Percentiles rank a stretch among this genome's conserved stretches.
These are phyloP conservation scores for Dinochytrium kinnereticum DNA, from an alignment of 371 early-diverging fungal genomes.

Conservation along the genomic window DNA sequence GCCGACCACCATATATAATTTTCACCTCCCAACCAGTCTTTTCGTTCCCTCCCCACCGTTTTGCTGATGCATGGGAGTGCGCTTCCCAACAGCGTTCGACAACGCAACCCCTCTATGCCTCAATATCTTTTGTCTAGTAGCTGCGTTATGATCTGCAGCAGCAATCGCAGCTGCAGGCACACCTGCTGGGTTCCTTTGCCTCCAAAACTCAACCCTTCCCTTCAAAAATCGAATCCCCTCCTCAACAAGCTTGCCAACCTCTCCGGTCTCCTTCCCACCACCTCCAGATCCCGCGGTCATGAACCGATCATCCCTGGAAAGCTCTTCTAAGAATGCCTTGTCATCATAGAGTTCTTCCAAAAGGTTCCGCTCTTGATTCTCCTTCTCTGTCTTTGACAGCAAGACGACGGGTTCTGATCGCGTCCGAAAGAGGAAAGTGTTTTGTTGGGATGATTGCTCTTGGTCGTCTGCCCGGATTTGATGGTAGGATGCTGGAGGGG, in stretches of 20 bases:
- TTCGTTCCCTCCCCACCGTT: too few relatives aligned
- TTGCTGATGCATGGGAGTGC: too few relatives aligned
- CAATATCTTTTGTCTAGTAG: not conserved
- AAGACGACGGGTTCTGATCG: not conserved
- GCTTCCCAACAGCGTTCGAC: conserved; percentile 7
- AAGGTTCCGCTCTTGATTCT: conserved; percentile 38
- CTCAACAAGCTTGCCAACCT: conserved; percentile 34
- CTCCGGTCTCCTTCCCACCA: conserved; percentile 29
- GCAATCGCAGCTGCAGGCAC: conserved; percentile 18
- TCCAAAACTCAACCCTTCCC: conserved; percentile 51
- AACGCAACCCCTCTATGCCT: not conserved
- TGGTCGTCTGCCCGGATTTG: not conserved
- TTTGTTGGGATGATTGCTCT: not conserved
- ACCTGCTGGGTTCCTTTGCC: conserved; percentile 46
- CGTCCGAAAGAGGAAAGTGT: conserved; percentile 1
- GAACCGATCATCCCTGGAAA: conserved; percentile 34
- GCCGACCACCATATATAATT: too few relatives aligned
- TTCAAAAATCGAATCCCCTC: conserved; percentile 47
- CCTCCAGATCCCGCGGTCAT: conserved; percentile 14
- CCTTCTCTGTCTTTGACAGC: not conserved
- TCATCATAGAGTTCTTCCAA: conserved; percentile 52
- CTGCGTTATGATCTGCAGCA: conserved; percentile 8
- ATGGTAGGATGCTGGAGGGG: not conserved
- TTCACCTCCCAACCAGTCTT: too few relatives aligned
- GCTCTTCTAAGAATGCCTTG: conserved; percentile 45